phyloP scores from a whole-genome alignment of 306 rosid species.

The Trifolium dubium region DNA sequence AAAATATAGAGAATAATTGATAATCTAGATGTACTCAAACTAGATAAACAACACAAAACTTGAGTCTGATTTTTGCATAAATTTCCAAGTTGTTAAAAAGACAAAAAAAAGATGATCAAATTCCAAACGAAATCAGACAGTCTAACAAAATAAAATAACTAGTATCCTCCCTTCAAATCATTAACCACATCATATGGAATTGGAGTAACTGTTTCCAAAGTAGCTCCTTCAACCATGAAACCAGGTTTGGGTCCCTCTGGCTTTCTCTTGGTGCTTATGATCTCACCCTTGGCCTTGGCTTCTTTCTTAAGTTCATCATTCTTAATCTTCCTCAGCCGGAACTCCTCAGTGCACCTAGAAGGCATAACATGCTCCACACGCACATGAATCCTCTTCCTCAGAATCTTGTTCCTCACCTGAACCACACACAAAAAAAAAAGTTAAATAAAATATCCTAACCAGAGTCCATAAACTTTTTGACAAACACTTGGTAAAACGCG shows the following conservation, averaged over 20 bases:
- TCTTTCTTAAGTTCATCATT: constrained; percentile 79
- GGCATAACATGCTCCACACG: constrained; percentile 93
- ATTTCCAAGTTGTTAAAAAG: constrained; percentile 13
- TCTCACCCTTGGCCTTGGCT: constrained; percentile 77
- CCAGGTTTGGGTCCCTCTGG: constrained; percentile 95
- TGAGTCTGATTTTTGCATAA: constrained; percentile 33
- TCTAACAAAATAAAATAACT: constrained; percentile 20
- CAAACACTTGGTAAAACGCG: not conserved
- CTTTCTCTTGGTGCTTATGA: constrained; percentile 87
- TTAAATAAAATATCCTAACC: too few species aligned
- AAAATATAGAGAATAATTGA: not conserved
- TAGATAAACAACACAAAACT: constrained; percentile 40
- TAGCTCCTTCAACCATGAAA: constrained; percentile 89
- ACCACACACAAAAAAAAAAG: not conserved
- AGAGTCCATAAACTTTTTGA: not conserved
- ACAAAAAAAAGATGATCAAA: constrained; percentile 1
- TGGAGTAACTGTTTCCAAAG: constrained; percentile 90
- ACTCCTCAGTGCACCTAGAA: constrained; percentile 81
- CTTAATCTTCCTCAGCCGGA: constrained; percentile 68
- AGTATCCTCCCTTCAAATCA: constrained; percentile 96
- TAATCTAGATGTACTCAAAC: constrained; percentile 33
- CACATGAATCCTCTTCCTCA: constrained; percentile 88
- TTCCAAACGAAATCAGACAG: constrained; percentile 14
- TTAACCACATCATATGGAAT: constrained; percentile 96
- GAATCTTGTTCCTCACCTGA: constrained; percentile 80